A percentile compares a stretch with the other conserved stretches of the same genome.
phyloP scores from a whole-genome alignment of 805 yeast species.

The Naumovozyma baii region DNA sequence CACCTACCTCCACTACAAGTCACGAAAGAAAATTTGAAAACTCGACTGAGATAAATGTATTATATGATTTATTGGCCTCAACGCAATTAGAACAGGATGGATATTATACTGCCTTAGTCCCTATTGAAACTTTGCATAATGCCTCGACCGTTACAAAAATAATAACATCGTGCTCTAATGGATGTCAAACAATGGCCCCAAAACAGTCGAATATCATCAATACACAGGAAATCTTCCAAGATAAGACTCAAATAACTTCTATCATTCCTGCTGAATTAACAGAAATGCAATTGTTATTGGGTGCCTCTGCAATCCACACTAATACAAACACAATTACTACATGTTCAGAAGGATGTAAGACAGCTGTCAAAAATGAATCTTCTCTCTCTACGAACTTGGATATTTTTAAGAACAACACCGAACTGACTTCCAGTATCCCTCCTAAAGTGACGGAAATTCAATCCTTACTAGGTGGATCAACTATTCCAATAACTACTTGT shows the following conservation, averaged over 20 bases:
- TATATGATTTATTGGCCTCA: not conserved
- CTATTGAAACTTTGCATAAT: conserved; percentile 2
- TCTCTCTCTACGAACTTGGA: too few relatives aligned
- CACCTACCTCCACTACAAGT: not conserved
- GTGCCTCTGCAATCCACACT: not conserved
- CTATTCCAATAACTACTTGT: too few relatives aligned
- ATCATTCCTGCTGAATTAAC: not conserved
- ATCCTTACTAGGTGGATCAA: too few relatives aligned
- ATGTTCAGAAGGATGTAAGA: not conserved
- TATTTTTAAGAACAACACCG: too few relatives aligned
- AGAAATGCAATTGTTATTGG: not conserved
- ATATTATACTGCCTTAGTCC: conserved; percentile 1
- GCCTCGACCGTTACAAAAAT: not conserved
- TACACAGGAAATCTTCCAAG: not conserved
- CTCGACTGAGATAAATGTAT: not conserved
- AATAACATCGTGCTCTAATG: not conserved
- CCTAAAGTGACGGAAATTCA: not conserved
- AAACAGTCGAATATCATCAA: not conserved
- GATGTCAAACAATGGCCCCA: not conserved
- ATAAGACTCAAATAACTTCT: not conserved
- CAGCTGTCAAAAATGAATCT: not conserved
- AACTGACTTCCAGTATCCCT: too few relatives aligned
- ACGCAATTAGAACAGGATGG: not conserved
- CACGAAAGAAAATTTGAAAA: not conserved
- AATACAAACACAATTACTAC: not conserved